Base-by-base conservation (phyloP, 768 basidiomycete genomes). In the Cantharellus anzutake region DNA sequence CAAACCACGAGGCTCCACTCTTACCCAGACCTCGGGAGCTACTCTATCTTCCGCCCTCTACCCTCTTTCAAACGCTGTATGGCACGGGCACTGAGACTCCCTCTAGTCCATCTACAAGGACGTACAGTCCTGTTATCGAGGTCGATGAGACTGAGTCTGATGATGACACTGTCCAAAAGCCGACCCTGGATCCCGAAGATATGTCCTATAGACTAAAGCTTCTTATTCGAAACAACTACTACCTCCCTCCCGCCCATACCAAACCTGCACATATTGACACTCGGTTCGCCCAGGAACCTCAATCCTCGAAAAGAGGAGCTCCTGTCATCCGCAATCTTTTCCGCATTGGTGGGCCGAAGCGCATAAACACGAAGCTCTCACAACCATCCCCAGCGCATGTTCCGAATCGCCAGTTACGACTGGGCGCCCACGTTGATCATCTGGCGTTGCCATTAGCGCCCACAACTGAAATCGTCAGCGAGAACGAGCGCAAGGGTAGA, bases 141-240 rank as follows among this genome's bases (percentile, higher is more conserved):
- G 53, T 60, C 41, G 79, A 78, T 37, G 73, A 73, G 16, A 75
- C 73, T 41, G 77, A 73, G 53, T 68, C 73, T 37, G 75, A 78
- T 80, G 76, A 63, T 76, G 80, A 63, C 58, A 56, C 66, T 56
- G 41, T 63, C 61, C 16, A 62, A 4, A 67, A 70, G 41, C 62
- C 64, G 42, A 51, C 61, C 56, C 70, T 74, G 61, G 73, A 73
- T 65, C 75, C 77, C 29, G 87, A 91, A 69, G 88, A 91, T 66
- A 86, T 90, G 44, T 81, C 86, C 20, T 86, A 87, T 71, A 83
- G 88, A 34, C 78, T 91, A 20, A 83, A 81, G 44, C 76, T 91
- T 58, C 78, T 91, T 44, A 83, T 91, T 59, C 85, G 83, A 68
- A 91, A 91, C 70, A 89, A 76, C 66, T 91, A 91, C 68, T 91